Evolutionary conservation across 371 early-diverging fungal genomes (phyloP).

Genomic region (Mucor ambiguus): DNA sequence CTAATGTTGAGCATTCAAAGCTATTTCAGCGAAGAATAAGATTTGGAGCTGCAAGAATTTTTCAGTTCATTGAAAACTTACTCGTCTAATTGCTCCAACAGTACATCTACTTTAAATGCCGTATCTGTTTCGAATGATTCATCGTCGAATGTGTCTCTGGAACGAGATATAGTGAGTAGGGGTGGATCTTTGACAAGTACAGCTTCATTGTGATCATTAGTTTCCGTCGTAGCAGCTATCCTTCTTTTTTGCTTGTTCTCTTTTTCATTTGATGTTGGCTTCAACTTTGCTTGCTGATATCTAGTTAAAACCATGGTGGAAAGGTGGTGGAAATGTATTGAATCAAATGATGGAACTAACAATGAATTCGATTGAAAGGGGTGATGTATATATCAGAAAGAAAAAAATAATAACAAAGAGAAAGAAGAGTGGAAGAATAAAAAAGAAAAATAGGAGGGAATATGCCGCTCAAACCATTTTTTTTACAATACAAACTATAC

Average conservation of each 20-base stretch:
- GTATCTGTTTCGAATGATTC: constrained; percentile 12
- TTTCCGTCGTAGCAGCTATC: neutral
- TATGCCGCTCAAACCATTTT: constrained; percentile 2
- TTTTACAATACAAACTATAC: neutral
- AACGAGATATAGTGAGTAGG: constrained; percentile 33
- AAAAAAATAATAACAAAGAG: neutral
- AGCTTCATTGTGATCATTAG: constrained; percentile 19
- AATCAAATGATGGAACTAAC: neutral
- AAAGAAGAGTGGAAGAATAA: constrained; percentile 1
- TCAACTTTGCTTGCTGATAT: constrained; percentile 31
- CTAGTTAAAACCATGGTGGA: constrained; percentile 39
- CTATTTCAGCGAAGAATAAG: constrained; percentile 19
- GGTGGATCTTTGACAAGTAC: constrained; percentile 32
- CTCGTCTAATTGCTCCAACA: constrained; percentile 49
- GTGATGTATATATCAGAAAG: neutral
- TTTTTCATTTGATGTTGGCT: constrained; percentile 15
- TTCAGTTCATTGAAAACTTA: constrained; percentile 12
- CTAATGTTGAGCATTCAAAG: constrained; percentile 46
- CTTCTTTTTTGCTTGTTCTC: constrained; percentile 11
- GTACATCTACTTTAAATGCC: constrained; percentile 33
- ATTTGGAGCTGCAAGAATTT: neutral
- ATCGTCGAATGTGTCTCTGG: constrained; percentile 31
- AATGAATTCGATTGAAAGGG: neutral
- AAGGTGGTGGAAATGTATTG: neutral
- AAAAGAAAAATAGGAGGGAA: constrained; percentile 6